Evolutionary conservation across 805 yeast genomes (phyloP), one percentile per base, ranked within the genome.

Genomic region (Deakozyma indianensis): DNA sequence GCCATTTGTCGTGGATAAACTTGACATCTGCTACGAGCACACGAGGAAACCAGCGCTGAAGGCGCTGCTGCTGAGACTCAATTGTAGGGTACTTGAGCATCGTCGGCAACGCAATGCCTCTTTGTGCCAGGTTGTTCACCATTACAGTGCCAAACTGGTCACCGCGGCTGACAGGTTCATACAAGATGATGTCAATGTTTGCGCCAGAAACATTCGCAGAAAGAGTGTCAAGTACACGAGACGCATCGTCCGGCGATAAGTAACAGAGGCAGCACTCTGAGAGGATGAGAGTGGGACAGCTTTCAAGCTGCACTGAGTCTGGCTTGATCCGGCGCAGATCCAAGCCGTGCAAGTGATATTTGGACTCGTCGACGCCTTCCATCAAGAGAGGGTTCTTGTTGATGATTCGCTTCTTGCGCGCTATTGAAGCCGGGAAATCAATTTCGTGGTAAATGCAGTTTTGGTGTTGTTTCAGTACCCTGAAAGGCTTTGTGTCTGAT

Each of bases 231-330:
- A 83, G 49, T 2, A 80, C 69, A 1, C 53, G 42, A 25, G 60
- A 55, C 22, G 80, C 71, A 21, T 70, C 72, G 11, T 63, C 63
- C 1, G 80, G 76, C 3, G 71, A 65, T 49, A 82, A 54, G 56
- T 83, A 83, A 56, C 94, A 83, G 28, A 83, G 63, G 28, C 84
- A 84, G 61, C 92, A 83, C 57, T 83, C 94, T 50, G 84, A 75
- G 18, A 83, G 57, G 2, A 83, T 60, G 15, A 83, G 54, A 0
- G 92, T 82, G 5, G 84, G 83, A 2, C 60, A 32, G 1, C 54
- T 35, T 48, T 69, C 65, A 24, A 54, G 44, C 5, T 44, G 38
- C 18, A 42, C n/a, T 43, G 29, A 27, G 32, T 47, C 11, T 27
- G 56, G 47, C 40, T 21, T 20, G 45, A 70, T 46, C 2, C 52